Evolutionary conservation across 2,329 filamentous ascomycete genomes (phyloP).

Genomic region (Cryphonectria japonica): DNA sequence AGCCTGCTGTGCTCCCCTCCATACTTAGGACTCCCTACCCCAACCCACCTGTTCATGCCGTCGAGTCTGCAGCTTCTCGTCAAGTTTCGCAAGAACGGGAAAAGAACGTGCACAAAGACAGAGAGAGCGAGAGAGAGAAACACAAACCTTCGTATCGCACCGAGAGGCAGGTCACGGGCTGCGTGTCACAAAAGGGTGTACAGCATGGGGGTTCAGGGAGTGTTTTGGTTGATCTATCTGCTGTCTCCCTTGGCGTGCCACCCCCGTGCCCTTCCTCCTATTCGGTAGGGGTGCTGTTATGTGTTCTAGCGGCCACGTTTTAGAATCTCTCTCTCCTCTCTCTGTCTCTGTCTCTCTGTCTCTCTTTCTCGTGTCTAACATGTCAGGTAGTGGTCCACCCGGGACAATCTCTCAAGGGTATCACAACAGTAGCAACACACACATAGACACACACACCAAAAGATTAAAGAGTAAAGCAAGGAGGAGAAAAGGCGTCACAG

Average conservation of each 20-base stretch:
- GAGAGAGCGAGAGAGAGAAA: too few species aligned
- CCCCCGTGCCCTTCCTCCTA: too few species aligned
- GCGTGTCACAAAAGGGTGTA: slow-evolving; percentile 1
- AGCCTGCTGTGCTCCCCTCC: slow-evolving; percentile 12
- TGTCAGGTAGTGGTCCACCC: not conserved
- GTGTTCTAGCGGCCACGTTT: not conserved
- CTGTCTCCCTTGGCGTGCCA: not conserved
- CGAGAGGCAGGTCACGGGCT: slow-evolving; percentile 11
- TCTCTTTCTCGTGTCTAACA: not conserved
- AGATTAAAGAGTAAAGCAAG: not conserved
- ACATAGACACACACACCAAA: too few species aligned
- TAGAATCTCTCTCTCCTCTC: not conserved
- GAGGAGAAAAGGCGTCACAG: not conserved
- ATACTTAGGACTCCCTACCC: too few species aligned
- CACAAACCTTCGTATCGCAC: slow-evolving; percentile 1
- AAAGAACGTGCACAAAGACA: too few species aligned
- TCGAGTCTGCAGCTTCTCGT: not conserved
- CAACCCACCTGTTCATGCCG: not conserved
- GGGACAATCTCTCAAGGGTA: not conserved
- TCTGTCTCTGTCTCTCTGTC: not conserved
- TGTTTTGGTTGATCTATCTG: not conserved
- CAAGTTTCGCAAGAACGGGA: slow-evolving; percentile 4
- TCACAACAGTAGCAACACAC: not conserved
- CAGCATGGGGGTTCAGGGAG: slow-evolving; percentile 9
- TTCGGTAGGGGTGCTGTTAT: not conserved